Base-by-base conservation (phyloP, 441 rosid genomes). In the Eutrema salsugineum region DNA sequence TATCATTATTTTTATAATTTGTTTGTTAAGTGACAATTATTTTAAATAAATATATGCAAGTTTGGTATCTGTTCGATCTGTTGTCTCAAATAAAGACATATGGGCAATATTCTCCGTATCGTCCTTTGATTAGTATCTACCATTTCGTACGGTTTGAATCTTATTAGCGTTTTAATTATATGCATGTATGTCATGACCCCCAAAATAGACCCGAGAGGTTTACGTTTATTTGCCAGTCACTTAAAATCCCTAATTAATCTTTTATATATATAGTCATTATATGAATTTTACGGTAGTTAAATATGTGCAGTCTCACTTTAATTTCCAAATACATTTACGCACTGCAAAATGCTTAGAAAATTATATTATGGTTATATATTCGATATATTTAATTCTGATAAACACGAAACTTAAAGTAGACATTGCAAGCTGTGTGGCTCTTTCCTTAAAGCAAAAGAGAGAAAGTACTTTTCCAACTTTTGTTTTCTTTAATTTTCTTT, bases 371-470 rank as follows among this genome's bases (percentile, higher is more conserved):
- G 27, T 43, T 33, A 59, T 42, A 28, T 22, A 27, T 22, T 11
- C 33, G 20, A 20, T 19, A n/a, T 66, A 67, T 20, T n/a, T 10
- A 67, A 43, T 17, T 69, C 63, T 35, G 19, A 6, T 68, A 51
- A 68, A 56, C 61, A 76, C 28, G 35, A 69, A 63, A 63, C 47
- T 46, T 39, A 63, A 76, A 70, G 79, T 63, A 12, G 71, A 28
- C 56, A 63, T 9, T 70, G 75, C 79, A 63, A 76, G 76, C 67
- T 76, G 79, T 76, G 56, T 30, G 55, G 61, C 62, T 63, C 79
- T 76, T 76, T 70, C 24, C 67, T 28, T 69, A 70, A 76, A 76
- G 79, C 71, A 76, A 70, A 76, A 63, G 67, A 56, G 62, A 56
- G 20, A 19, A 70, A 56, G 43, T 49, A 43, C 35, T 76, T 69